Evolutionary conservation across 164 flowering plant species (phyloP).

Genomic region (Brasenia schreberi): DNA sequence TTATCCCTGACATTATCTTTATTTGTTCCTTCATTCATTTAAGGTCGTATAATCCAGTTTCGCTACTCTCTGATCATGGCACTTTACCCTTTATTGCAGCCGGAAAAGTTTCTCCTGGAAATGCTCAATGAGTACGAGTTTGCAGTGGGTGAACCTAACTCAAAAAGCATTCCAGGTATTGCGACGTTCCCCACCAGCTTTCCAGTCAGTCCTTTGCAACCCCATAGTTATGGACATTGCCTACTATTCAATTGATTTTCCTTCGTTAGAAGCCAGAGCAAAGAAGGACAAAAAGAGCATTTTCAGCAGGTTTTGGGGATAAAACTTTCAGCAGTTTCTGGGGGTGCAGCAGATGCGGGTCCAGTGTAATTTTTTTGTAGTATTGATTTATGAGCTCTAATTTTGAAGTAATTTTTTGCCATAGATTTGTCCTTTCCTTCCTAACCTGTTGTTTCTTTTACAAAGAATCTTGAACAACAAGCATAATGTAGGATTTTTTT

Average conservation of each 20-base stretch:
- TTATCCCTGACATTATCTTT: too few species aligned
- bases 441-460: too few species aligned
- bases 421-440: too few species aligned
- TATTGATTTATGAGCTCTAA: too few species aligned
- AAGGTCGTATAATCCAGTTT: too few species aligned
- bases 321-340: slow-evolving; percentile 4
- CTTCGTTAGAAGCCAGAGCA: slow-evolving; percentile 81
- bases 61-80: neutral
- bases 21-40: too few species aligned
- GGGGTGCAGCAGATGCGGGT: too few species aligned
- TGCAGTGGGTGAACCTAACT: slow-evolving; percentile 57
- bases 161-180: slow-evolving; percentile 43
- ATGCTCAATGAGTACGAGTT: slow-evolving; percentile 73
- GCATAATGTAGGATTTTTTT: too few species aligned
- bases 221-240: slow-evolving; percentile 90
- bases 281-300: slow-evolving; percentile 90
- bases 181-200: slow-evolving; percentile 75
- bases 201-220: slow-evolving; percentile 69
- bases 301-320: slow-evolving; percentile 77
- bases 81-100: slow-evolving; percentile 25
- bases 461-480: too few species aligned
- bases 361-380: too few species aligned
- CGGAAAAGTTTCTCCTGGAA: slow-evolving; percentile 59
- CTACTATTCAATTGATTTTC: slow-evolving; percentile 66
- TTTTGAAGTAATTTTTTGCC: too few species aligned